These are phyloP conservation scores for Trichophyton benhamiae DNA, from an alignment of 2,329 filamentous ascomycete species.

Conservation along the genomic window DNA sequence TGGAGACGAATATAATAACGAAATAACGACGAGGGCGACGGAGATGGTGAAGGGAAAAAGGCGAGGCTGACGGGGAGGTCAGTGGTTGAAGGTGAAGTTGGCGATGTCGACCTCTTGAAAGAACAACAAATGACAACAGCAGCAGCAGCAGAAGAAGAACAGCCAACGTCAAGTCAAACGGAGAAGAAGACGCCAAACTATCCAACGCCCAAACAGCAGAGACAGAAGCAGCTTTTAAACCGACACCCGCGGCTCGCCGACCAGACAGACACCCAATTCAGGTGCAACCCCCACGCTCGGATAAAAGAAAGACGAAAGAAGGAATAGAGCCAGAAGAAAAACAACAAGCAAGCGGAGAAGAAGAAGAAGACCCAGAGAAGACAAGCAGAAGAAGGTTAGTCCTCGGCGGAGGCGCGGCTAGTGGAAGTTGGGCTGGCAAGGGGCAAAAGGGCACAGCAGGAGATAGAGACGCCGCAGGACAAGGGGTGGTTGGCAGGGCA, in stretches of 20 bases:
- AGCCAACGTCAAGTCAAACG: no score
- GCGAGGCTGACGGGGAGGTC: background rate
- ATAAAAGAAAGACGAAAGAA: background rate
- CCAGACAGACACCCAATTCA: no score
- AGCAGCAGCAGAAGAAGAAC: no score
- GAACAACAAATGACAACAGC: no score
- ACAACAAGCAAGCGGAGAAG: background rate
- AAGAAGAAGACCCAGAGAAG: background rate
- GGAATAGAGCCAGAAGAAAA: background rate
- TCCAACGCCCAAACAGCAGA: no score
- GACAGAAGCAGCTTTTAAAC: no score
- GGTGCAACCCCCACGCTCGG: no score
- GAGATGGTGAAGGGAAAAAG: background rate
- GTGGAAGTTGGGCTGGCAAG: background rate
- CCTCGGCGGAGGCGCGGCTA: background rate
- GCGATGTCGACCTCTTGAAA: no score
- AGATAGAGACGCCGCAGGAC: background rate
- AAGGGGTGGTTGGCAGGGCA: background rate
- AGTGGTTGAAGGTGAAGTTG: no score
- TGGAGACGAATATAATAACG: background rate
- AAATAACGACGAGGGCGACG: no score
- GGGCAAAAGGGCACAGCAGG: background rate
- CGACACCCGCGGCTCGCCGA: no score
- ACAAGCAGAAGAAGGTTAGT: background rate
- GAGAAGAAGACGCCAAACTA: no score